phyloP scores from a whole-genome alignment of 2,329 filamentous ascomycete genomes.

The Niveomyces coronatus region DNA sequence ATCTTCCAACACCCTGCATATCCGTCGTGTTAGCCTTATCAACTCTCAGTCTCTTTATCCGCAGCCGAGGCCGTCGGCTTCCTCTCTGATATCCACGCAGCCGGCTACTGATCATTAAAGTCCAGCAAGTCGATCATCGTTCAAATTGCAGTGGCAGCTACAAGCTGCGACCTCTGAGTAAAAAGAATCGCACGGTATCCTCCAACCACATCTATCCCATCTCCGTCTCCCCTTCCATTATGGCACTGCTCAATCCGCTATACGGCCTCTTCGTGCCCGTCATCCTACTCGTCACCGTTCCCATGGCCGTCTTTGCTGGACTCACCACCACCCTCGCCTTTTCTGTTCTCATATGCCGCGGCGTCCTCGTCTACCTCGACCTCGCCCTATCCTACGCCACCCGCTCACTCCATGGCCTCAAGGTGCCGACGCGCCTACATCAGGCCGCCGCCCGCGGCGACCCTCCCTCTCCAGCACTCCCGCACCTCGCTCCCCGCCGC shows the following conservation, averaged over 20 bases:
- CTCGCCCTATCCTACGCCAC: constrained; percentile 47
- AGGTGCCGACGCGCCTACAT: constrained; percentile 20
- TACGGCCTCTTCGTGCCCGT: constrained; percentile 51
- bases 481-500: constrained; percentile 7
- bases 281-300: constrained; percentile 50
- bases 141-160: no score
- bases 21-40: no score
- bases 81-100: no score
- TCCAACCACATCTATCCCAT: no score
- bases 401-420: constrained; percentile 38
- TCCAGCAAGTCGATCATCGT: no score
- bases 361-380: constrained; percentile 53
- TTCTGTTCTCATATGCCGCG: constrained; percentile 48
- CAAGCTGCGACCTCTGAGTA: neutral
- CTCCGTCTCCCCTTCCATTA: constrained; percentile 18
- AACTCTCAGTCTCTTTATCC: no score
- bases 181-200: no score
- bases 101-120: no score
- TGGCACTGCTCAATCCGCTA: constrained; percentile 44
- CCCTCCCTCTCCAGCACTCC: constrained; percentile 11
- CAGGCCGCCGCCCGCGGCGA: constrained; percentile 14
- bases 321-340: constrained; percentile 54
- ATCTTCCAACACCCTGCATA: no score
- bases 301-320: constrained; percentile 51
- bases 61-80: no score